Evolutionary conservation across 176 grass and related monocot species (phyloP).

Genomic region (Zea luxurians): DNA sequence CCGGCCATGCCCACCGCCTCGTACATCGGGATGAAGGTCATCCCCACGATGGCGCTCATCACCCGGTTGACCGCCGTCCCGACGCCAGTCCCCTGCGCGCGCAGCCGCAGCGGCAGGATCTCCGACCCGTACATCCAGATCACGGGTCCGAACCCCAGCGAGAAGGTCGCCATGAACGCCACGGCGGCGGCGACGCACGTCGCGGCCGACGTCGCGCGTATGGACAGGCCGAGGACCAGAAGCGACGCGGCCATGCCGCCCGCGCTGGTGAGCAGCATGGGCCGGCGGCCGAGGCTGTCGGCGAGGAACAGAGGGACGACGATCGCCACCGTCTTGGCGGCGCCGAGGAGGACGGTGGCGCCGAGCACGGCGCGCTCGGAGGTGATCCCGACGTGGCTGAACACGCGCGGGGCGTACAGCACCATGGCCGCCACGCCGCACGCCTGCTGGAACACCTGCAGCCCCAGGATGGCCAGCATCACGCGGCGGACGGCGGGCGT

Average conservation of each 20-base stretch:
- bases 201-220: not conserved
- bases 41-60: constrained; percentile 51
- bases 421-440: constrained; percentile 59
- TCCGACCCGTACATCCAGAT: constrained; percentile 61
- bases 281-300: constrained; percentile 59
- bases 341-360: constrained; percentile 51
- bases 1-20: constrained; percentile 49
- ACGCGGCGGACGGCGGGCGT: constrained; percentile 46
- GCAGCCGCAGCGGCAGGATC: constrained; percentile 58
- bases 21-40: constrained; percentile 62
- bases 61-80: constrained; percentile 59
- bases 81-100: constrained; percentile 48
- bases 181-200: constrained; percentile 31
- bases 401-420: constrained; percentile 64
- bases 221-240: constrained; percentile 23
- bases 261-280: constrained; percentile 60
- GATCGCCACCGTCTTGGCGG: constrained; percentile 48
- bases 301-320: constrained; percentile 53
- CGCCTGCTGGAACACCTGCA: constrained; percentile 76
- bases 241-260: constrained; percentile 57
- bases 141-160: constrained; percentile 59
- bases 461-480: constrained; percentile 47
- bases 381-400: constrained; percentile 51
- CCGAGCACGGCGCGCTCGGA: constrained; percentile 34
- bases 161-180: constrained; percentile 56